Evolutionary conservation across 2,329 filamentous ascomycete species (phyloP).

Genomic region (Cordyceps cateniannulata): DNA sequence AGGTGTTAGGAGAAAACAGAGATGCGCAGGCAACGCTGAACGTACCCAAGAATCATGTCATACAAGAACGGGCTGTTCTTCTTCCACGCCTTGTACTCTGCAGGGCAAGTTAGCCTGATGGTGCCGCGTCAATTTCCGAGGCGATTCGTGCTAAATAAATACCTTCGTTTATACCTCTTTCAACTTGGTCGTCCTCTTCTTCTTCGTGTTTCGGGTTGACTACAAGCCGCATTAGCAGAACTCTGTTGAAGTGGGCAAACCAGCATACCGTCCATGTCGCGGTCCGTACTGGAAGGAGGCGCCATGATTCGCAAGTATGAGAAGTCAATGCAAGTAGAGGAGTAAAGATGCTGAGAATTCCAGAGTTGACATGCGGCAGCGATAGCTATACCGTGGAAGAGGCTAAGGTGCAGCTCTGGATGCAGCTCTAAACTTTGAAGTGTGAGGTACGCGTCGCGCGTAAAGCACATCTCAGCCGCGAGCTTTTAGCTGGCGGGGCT

Average conservation of each 20-base stretch:
- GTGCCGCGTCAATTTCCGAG: neutral
- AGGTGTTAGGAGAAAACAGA: slow-evolving; percentile 4
- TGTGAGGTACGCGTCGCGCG: slow-evolving; percentile 30
- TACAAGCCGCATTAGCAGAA: slow-evolving; percentile 15
- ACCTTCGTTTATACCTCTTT: slow-evolving; percentile 94
- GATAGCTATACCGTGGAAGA: neutral
- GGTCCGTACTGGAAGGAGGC: slow-evolving; percentile 28
- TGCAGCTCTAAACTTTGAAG: slow-evolving; percentile 23
- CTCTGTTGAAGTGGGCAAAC: slow-evolving; percentile 1
- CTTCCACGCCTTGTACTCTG: slow-evolving; percentile 99
- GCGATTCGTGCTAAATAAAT: slow-evolving; percentile 14
- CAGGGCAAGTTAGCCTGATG: slow-evolving; percentile 5
- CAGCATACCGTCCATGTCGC: slow-evolving; percentile 30
- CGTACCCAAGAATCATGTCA: slow-evolving; percentile 83
- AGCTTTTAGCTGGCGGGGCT: neutral
- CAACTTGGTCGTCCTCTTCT: slow-evolving; percentile 63
- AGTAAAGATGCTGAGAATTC: neutral
- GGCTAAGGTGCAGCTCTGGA: neutral
- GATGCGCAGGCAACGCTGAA: slow-evolving; percentile 1
- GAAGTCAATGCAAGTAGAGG: neutral
- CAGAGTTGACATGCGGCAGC: neutral
- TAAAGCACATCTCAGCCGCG: slow-evolving; percentile 24
- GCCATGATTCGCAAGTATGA: slow-evolving; percentile 23
- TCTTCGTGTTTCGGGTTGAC: slow-evolving; percentile 52
- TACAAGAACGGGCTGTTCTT: slow-evolving; percentile 99